Percentiles rank a stretch among this genome's conserved stretches.
phyloP scores from a whole-genome alignment of 345 rosid species.

The Populus deltoides region DNA sequence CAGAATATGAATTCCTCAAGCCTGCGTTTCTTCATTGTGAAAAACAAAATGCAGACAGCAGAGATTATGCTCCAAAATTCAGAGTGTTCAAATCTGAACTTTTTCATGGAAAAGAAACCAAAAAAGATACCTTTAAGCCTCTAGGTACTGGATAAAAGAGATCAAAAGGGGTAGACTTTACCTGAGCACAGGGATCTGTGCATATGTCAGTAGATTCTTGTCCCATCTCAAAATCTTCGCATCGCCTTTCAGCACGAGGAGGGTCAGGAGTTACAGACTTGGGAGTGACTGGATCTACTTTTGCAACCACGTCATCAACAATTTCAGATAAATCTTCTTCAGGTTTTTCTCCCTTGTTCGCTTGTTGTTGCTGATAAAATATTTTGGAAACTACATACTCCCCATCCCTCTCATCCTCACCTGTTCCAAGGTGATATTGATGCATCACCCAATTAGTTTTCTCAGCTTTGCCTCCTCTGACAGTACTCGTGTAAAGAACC shows the following conservation, averaged over 20 bases:
- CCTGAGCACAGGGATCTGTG: slow-evolving; percentile 42
- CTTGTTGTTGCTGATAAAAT: slow-evolving; percentile 67
- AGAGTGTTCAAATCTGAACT: neutral
- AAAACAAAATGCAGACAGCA: neutral
- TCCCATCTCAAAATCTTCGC: slow-evolving; percentile 31
- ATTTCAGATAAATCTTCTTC: slow-evolving; percentile 51
- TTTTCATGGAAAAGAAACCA: neutral
- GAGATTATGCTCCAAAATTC: neutral
- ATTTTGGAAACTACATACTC: slow-evolving; percentile 83
- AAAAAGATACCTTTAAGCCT: neutral
- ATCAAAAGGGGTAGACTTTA: slow-evolving; percentile 17
- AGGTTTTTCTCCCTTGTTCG: slow-evolving; percentile 50
- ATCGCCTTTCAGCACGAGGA: slow-evolving; percentile 38
- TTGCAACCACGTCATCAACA: slow-evolving; percentile 31
- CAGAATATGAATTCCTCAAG: neutral
- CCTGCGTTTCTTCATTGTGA: neutral
- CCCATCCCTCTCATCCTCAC: slow-evolving; percentile 84
- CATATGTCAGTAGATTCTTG: slow-evolving; percentile 18
- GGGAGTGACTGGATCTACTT: slow-evolving; percentile 75
- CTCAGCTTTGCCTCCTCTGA: slow-evolving; percentile 66
- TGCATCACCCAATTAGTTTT: slow-evolving; percentile 99
- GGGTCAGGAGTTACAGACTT: slow-evolving; percentile 69
- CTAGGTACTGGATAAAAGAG: neutral
- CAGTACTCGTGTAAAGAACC: slow-evolving; percentile 66
- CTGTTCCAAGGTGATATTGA: slow-evolving; percentile 89